Base-by-base conservation (phyloP, 441 rosid species). In the Pelargonium australe region DNA sequence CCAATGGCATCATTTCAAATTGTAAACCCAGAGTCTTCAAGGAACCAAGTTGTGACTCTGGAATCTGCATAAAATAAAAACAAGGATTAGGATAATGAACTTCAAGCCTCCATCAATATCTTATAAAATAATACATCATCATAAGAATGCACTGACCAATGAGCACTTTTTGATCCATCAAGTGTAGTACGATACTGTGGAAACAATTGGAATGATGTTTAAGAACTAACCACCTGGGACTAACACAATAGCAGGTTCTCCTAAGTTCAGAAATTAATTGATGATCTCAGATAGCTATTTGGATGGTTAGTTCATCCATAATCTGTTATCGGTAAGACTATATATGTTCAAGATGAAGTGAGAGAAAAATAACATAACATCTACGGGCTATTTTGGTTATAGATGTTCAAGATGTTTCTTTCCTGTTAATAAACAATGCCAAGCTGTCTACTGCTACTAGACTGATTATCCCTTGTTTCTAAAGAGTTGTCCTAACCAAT, bases 1-100 rank as follows among this genome's bases (percentile, higher is more conserved):
- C 87, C 73, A 95, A 71, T 51, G 90, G 85, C 78, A 77, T 77
- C 76, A 90, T 94, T 80, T 89, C 90, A 82, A 85, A 92, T 70
- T 68, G 84, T 45, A 76, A 77, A 80, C 90, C 80, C 82, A 92
- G 74, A 77, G 83, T 78, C 85, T 73, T 70, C 73, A 95, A 71
- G 8, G 86, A 76, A 74, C 70, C 76, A 70, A 95, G 90, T 65
- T 90, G 85, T 23, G 91, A 75, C 80, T 84, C 98, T 44, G 84
- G 82, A 80, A 89, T 83, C 98, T 92, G 79, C 69, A 60, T 60
- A 60, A 60, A 31, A 60, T 60, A 20, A 14, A 60, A 23, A 49
- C 57, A 60, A 60, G 37, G 34, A 20, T 60, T 58, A 60, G 64
- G 64, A 60, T 14, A 5, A 13, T 49, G 55, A 49, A 49, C 55